Percentiles rank a stretch among this genome's conserved stretches.
Evolutionary conservation across 169 alveolate species (phyloP).

Genomic region (Cryptosporidium xiaoi): DNA sequence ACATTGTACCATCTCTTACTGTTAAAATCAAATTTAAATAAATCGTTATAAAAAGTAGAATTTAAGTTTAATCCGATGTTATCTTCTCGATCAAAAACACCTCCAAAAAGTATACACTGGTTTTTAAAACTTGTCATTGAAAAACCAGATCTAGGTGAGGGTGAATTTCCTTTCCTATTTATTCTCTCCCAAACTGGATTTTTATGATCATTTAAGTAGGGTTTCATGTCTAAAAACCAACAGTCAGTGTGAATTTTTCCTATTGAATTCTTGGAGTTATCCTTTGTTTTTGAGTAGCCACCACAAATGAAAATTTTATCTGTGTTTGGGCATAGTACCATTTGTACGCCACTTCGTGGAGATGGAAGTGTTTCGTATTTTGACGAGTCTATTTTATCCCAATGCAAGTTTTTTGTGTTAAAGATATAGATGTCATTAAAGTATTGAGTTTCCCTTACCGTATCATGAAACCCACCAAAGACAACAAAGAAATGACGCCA

Average conservation of each 20-base stretch:
- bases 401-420: constrained; percentile 43
- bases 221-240: constrained; percentile 88
- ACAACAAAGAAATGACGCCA: constrained; percentile 88
- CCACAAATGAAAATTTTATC: constrained; percentile 85
- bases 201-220: constrained; percentile 18
- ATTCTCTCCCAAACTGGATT: constrained; percentile 65
- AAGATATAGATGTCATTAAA: constrained; percentile 86
- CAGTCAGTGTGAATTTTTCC: constrained; percentile 85
- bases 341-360: constrained; percentile 73
- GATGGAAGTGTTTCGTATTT: constrained; percentile 49
- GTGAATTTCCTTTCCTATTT: constrained; percentile 52
- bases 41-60: constrained; percentile 83
- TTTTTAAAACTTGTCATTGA: constrained; percentile 81
- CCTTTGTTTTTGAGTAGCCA: constrained; percentile 89
- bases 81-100: constrained; percentile 88
- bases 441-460: constrained; percentile 84
- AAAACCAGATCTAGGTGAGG: constrained; percentile 82
- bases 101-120: constrained; percentile 86
- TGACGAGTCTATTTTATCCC: constrained; percentile 55
- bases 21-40: constrained; percentile 80
- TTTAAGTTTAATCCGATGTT: constrained; percentile 81
- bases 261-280: constrained; percentile 83
- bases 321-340: constrained; percentile 26
- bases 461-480: constrained; percentile 92
- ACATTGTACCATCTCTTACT: constrained; percentile 75